Conservation (phyloP, 306 rosid genomes). For the Begonia fuchsioides region DNA sequence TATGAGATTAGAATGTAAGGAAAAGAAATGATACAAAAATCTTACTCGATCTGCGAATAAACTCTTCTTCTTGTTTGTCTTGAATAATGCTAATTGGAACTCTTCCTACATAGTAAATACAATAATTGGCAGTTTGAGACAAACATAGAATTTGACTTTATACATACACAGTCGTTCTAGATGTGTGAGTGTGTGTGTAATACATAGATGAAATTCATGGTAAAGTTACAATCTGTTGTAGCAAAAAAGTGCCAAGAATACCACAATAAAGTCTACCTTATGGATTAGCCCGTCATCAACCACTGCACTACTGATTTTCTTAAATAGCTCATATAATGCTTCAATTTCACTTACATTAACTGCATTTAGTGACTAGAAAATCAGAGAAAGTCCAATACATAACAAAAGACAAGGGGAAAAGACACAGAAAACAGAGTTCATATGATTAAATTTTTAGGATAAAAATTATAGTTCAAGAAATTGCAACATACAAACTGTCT, state of each 20-base stretch:
- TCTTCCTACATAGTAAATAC: constrained; percentile 38
- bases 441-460: not conserved
- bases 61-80: constrained; percentile 61
- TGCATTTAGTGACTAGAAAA: constrained; percentile 21
- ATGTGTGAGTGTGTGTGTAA: too few relatives aligned
- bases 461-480: not conserved
- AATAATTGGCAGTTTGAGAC: not conserved
- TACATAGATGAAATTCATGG: not conserved
- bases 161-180: too few relatives aligned
- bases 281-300: constrained; percentile 64
- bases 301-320: constrained; percentile 62
- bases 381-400: not conserved
- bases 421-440: not conserved
- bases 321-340: constrained; percentile 68
- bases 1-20: too few relatives aligned
- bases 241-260: not conserved
- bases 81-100: constrained; percentile 67
- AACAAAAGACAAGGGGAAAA: not conserved
- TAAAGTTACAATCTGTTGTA: not conserved
- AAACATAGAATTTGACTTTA: too few relatives aligned
- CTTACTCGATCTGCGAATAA: constrained; percentile 77
- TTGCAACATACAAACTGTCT: constrained; percentile 65
- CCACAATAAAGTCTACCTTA: constrained; percentile 28
- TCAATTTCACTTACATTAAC: constrained; percentile 83
- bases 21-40: too few relatives aligned